Base-by-base conservation (phyloP, 441 rosid species). In the Gossypium gossypioides region DNA sequence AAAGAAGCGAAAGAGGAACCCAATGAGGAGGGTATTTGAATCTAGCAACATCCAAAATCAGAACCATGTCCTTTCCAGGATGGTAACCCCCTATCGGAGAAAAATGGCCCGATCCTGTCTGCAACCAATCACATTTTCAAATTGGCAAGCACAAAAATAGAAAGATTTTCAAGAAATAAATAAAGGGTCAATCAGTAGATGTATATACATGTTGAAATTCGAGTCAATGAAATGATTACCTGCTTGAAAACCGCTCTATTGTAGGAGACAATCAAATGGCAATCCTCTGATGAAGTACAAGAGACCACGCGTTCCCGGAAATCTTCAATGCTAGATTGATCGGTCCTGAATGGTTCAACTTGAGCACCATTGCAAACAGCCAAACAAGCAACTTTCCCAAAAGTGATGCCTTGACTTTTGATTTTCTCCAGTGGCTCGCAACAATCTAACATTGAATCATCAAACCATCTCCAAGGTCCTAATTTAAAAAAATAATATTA, bases 41-140 rank as follows among this genome's bases (percentile, higher is more conserved):
- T 25, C 87, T 84, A 68, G 85, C 88, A 63, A 86, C 89, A 76
- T 86, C 89, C 84, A 86, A 75, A 79, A 84, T 78, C 24, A 86
- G 79, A 77, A 79, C 87, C 92, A 84, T 83, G 71, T 84, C 87
- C 37, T 62, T 78, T 75, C 78, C 87, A 54, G 72, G 79, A 81
- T 84, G 88, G 74, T 88, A 88, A 58, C 92, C 86, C 52, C 90
- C 87, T 48, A 86, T 84, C 3, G 88, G 90, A 13, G 90, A 86
- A 82, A 86, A 88, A 79, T 86, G 92, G 51, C 90, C 88, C 4
- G 74, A 76, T 74, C 92, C 88, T 27, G 86, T 87, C 89, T 87
- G 76, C 61, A 81, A 77, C n/a, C 10, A 56, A 40, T 29, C 19
- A 62, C 19, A 6, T 52, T 12, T 51, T 34, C 32, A 73, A 64